Evolutionary conservation across 495 filamentous ascomycete genomes (phyloP).

Genomic region (Neurospora discreta): DNA sequence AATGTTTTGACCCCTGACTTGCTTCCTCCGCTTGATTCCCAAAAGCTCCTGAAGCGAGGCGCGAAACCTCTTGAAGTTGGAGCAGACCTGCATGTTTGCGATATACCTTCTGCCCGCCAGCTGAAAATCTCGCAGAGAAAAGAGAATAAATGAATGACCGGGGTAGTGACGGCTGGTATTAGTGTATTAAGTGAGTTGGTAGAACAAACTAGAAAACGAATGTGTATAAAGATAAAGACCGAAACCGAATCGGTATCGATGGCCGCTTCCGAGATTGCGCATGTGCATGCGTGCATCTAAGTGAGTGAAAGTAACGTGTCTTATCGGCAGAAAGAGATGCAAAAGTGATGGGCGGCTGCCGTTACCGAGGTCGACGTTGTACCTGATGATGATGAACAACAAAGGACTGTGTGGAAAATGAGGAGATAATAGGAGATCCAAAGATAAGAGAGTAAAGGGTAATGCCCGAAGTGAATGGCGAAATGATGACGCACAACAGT

Average conservation of each 20-base stretch:
- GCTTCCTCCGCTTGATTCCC: conserved; percentile 10
- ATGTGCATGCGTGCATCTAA: neutral
- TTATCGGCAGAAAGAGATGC: neutral
- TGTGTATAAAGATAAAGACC: neutral
- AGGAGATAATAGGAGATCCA: conserved; percentile 1
- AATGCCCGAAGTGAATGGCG: neutral
- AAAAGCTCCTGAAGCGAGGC: conserved; percentile 13
- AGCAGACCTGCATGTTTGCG: conserved; percentile 10
- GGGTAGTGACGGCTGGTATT: neutral
- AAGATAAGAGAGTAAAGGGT: neutral
- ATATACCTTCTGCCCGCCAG: neutral
- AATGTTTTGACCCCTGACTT: conserved; percentile 12
- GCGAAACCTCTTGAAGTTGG: conserved; percentile 16
- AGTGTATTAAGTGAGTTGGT: neutral
- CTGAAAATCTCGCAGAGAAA: neutral
- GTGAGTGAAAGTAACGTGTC: neutral
- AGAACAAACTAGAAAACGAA: neutral
- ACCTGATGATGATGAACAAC: neutral
- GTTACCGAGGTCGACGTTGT: neutral
- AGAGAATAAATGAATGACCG: neutral
- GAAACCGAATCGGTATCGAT: neutral
- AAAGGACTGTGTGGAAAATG: neutral
- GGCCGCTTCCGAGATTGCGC: neutral
- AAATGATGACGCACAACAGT: neutral
- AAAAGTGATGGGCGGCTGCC: neutral